Percentiles rank a stretch among this genome's conserved stretches.
phyloP scores from a whole-genome alignment of 1,139 yeast genomes.

The Scheffersomyces cryptocercus region DNA sequence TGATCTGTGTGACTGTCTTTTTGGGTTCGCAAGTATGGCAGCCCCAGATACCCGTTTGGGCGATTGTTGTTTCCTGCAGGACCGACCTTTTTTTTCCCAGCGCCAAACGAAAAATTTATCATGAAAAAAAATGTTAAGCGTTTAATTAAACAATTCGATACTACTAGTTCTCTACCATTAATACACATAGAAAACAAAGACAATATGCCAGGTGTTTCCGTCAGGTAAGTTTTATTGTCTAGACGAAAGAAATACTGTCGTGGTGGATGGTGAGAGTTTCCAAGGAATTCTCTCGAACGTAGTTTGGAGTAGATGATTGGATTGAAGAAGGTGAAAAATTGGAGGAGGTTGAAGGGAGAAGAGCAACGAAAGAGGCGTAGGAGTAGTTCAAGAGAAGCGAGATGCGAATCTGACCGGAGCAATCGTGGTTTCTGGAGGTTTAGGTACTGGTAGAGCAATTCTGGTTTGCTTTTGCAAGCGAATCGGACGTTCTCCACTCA shows the following conservation, averaged over 20 bases:
- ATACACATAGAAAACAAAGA: slow-evolving; percentile 21
- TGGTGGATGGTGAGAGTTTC: slow-evolving; percentile 30
- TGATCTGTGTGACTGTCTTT: slow-evolving; percentile 28
- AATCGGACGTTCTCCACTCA: no score
- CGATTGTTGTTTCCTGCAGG: no score
- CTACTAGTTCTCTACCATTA: slow-evolving; percentile 16
- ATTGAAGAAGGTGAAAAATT: no score
- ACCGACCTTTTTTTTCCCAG: background rate
- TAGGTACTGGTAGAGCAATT: no score
- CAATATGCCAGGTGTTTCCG: slow-evolving; percentile 98
- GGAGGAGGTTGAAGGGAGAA: no score
- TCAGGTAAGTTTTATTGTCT: slow-evolving; percentile 67
- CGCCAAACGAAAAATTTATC: slow-evolving; percentile 13
- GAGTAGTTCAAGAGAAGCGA: no score
- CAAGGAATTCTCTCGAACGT: background rate
- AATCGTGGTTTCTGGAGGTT: no score
- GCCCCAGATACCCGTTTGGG: slow-evolving; percentile 1
- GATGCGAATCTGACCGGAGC: no score
- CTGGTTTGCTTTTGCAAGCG: no score
- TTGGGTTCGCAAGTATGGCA: slow-evolving; percentile 6
- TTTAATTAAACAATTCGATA: slow-evolving; percentile 2
- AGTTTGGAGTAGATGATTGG: no score
- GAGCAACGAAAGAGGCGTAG: no score
- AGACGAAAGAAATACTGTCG: slow-evolving; percentile 20
- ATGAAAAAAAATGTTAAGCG: slow-evolving; percentile 8